Percentiles rank a stretch among this genome's conserved stretches.
These are phyloP conservation scores for Silene noctiflora DNA, from an alignment of 179 eudicot genomes.

Conservation along the genomic window DNA sequence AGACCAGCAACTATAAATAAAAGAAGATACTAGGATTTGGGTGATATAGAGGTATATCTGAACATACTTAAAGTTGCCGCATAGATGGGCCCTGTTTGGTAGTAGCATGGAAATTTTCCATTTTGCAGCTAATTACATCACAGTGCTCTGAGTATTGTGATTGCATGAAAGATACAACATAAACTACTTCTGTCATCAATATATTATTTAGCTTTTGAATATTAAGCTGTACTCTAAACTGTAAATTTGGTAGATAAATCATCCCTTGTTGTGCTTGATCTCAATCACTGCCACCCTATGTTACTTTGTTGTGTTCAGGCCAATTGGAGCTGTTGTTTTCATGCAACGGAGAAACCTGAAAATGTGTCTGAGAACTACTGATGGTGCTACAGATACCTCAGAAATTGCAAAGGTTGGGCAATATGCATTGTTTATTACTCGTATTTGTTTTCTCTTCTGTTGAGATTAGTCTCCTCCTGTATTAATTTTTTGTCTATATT, in stretches of 20 bases:
- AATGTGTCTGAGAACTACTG: constrained; percentile 85
- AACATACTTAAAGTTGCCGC: constrained; percentile 8
- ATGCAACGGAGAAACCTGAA: constrained; percentile 80
- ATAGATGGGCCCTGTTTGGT: constrained; percentile 3
- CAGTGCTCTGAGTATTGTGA: neutral
- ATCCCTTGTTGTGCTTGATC: neutral
- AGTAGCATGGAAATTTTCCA: neutral
- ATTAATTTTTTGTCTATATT: constrained; percentile 14
- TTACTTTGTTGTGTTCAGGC: constrained; percentile 45
- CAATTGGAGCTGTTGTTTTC: constrained; percentile 88
- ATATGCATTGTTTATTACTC: constrained; percentile 1
- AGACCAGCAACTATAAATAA: neutral
- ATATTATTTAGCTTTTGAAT: constrained; percentile 10
- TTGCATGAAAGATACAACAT: no score
- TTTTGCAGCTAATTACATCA: neutral
- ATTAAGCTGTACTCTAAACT: neutral
- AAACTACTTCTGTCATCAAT: neutral
- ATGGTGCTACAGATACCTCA: constrained; percentile 67
- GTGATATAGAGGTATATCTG: neutral
- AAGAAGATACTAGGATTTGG: constrained; percentile 2
- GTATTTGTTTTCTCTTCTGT: neutral
- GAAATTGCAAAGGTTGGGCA: constrained; percentile 79
- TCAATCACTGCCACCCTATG: constrained; percentile 2
- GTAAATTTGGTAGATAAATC: neutral
- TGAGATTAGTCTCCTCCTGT: constrained; percentile 5